Evolutionary conservation across 2,329 filamentous ascomycete genomes (phyloP).

Genomic region (Myotisia sp.): DNA sequence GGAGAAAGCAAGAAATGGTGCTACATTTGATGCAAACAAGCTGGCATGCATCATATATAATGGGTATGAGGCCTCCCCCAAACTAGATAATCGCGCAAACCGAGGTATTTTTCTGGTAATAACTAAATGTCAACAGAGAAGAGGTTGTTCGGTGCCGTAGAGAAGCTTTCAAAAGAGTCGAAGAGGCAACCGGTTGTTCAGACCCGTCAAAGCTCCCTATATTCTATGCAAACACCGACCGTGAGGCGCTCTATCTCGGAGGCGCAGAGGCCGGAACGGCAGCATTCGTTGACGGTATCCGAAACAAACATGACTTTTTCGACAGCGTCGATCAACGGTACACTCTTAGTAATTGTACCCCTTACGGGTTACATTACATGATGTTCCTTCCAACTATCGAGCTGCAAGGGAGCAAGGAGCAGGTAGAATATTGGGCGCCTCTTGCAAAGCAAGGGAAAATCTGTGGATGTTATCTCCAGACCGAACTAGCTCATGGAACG

Average conservation of each 20-base stretch:
- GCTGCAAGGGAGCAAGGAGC: constrained; percentile 8
- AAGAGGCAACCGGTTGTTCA: constrained; percentile 7
- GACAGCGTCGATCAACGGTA: constrained; percentile 10
- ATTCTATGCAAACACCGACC: constrained; percentile 15
- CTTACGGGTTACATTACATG: constrained; percentile 11
- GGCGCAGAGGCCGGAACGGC: constrained; percentile 16
- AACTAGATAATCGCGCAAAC: neutral
- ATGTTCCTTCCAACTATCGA: constrained; percentile 13
- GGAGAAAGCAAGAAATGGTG: constrained; percentile 5
- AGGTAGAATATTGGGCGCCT: constrained; percentile 9
- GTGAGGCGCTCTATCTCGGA: constrained; percentile 16
- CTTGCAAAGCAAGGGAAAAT: constrained; percentile 9
- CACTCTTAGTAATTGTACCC: constrained; percentile 11
- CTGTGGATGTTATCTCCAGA: constrained; percentile 16
- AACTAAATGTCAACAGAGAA: constrained; percentile 5
- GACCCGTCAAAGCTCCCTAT: constrained; percentile 15
- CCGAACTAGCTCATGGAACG: constrained; percentile 21
- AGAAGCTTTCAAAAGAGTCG: constrained; percentile 10
- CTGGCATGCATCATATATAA: constrained; percentile 9
- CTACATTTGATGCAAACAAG: constrained; percentile 10
- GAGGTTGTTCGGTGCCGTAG: constrained; percentile 8
- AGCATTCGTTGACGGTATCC: constrained; percentile 15
- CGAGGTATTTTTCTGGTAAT: neutral
- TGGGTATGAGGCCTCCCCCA: constrained; percentile 3
- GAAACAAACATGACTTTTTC: constrained; percentile 16